Base-by-base conservation (phyloP, 805 yeast species). In the Pichia thaimueangensis region DNA sequence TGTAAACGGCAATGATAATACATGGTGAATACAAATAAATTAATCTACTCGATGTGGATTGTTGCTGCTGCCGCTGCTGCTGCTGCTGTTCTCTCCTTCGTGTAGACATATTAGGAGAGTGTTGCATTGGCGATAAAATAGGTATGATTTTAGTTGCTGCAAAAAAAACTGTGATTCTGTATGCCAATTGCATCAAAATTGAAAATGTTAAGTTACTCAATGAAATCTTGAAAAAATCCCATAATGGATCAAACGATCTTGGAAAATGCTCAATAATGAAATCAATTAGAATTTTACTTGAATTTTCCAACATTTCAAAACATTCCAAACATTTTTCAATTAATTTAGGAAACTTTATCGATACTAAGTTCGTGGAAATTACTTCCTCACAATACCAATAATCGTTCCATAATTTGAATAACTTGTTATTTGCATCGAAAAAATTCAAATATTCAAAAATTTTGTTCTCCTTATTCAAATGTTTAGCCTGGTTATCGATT, bases 101-200 rank as follows among this genome's bases (percentile, higher is more conserved):
- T 44, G 29, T 40, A 12, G 43, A 32, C 10, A 15, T 9, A 8
- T 15, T 35, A 16, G 41, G 41, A 12, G 34, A 17, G 4, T 11
- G 36, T 34, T 48, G 47, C n/a, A 47, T 47, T 27, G 65, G 64
- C 43, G 61, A 58, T 41, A 64, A 48, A 27, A 63, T 59, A 2
- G 98, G 98, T 17, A 93, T 86, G 47, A 93, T 88, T 57, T 95
- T 82, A 13, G 97, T 86, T 2, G 97, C 96, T 2, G 96, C 87
- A 58, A 70, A 71, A 55, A 91, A 87, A 10, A 89, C 95, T 5
- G 85, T 73, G 17, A 91, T 78, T 53, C 98, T 74, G 57, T 86
- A 91, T 2, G 88, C 86, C 54, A 93, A 67, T 52, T 88, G 88
- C 21, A 88, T 70, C 22, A 86, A 65, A 20, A 93, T 80, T 6